Conservation (phyloP, 257 asterid genomes). For the Nicotiana tabacum region DNA sequence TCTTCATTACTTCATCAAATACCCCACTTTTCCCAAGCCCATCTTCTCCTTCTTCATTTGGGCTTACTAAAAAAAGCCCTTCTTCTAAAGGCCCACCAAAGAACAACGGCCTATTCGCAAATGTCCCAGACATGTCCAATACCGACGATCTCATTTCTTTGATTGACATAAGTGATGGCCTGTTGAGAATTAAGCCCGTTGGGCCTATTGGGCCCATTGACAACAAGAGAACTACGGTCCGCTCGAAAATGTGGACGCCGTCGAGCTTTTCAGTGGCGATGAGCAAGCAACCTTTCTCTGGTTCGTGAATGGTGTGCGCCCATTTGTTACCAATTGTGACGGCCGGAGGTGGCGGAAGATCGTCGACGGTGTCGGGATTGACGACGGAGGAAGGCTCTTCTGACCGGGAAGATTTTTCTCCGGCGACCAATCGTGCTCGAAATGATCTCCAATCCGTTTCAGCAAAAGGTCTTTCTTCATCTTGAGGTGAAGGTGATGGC, state of each 20-base stretch:
- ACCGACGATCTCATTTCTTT: constrained; percentile 62
- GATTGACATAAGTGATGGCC: constrained; percentile 91
- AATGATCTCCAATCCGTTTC: constrained; percentile 76
- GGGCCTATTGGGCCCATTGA: constrained; percentile 68
- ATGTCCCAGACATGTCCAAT: constrained; percentile 43
- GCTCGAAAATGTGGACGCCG: constrained; percentile 83
- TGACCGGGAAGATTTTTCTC: constrained; percentile 22
- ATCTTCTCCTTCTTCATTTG: constrained; percentile 23
- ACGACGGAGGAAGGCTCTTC: constrained; percentile 21
- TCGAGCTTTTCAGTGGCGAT: constrained; percentile 81
- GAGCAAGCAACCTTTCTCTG: constrained; percentile 71
- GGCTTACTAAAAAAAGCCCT: constrained; percentile 56
- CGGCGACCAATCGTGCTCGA: constrained; percentile 65
- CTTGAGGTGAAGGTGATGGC: constrained; percentile 41
- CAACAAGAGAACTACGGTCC: constrained; percentile 62
- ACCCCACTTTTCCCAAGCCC: constrained; percentile 53
- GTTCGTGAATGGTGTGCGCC: constrained; percentile 81
- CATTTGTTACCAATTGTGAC: constrained; percentile 50
- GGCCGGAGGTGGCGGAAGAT: constrained; percentile 18
- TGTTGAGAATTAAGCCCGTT: constrained; percentile 66
- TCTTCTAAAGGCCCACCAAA: constrained; percentile 92
- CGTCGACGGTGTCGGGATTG: constrained; percentile 24
- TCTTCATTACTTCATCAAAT: constrained; percentile 75
- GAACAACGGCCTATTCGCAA: constrained; percentile 61
- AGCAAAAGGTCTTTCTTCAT: constrained; percentile 34